phyloP scores from a whole-genome alignment of 495 filamentous ascomycete genomes.

The Hypoxylon cercidicola region DNA sequence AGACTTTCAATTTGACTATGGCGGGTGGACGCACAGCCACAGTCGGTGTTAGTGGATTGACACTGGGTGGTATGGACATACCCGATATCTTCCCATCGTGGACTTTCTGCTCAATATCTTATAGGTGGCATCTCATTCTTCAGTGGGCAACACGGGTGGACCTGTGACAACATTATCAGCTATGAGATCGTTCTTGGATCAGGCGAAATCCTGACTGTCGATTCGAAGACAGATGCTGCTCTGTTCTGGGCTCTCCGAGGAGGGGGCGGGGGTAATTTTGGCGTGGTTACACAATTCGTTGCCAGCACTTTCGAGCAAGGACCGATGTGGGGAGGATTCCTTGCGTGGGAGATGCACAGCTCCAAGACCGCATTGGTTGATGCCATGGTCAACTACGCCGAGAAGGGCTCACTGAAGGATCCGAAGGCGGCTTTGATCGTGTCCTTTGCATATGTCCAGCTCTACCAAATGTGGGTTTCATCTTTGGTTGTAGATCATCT shows the following conservation, averaged over 20 bases:
- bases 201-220: constrained; percentile 55
- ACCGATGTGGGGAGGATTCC: constrained; percentile 30
- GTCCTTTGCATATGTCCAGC: constrained; percentile 28
- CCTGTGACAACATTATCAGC: constrained; percentile 58
- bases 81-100: background rate
- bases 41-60: constrained; percentile 67
- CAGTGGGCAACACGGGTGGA: constrained; percentile 57
- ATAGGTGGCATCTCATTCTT: constrained; percentile 58
- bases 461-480: constrained; percentile 25
- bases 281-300: constrained; percentile 53
- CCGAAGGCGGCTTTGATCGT: constrained; percentile 27
- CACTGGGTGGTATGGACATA: constrained; percentile 58
- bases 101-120: background rate
- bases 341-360: constrained; percentile 29
- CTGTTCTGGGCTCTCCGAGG: constrained; percentile 62
- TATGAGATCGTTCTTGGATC: constrained; percentile 58
- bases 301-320: constrained; percentile 24
- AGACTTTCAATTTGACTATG: constrained; percentile 51
- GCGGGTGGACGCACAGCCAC: constrained; percentile 62
- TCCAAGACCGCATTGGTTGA: constrained; percentile 13
- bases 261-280: constrained; percentile 57
- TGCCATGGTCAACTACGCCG: constrained; percentile 16
- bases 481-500: constrained; percentile 37
- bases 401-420: constrained; percentile 19
- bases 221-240: constrained; percentile 51